A percentile compares a stretch with the other conserved stretches of the same genome.
Conservation (phyloP, 1,284 basidiomycete species). For the Ustilago cynodontis region DNA sequence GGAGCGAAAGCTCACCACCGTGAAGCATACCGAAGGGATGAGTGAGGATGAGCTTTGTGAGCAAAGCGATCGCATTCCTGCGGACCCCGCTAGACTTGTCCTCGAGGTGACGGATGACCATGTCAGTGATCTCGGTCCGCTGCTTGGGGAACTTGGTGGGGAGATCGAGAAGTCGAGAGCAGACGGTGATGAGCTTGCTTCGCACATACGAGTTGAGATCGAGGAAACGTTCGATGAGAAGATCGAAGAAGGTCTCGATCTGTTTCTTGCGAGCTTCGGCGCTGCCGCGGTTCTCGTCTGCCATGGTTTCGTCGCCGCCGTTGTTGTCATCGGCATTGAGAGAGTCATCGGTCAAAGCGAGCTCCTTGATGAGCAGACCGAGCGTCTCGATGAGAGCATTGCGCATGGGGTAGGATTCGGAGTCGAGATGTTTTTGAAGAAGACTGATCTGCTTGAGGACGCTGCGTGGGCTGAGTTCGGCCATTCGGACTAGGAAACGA, state of each 20-base stretch:
- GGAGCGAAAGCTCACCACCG: slow-evolving; percentile 82
- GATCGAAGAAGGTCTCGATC: slow-evolving; percentile 83
- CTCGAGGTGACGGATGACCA: slow-evolving; percentile 83
- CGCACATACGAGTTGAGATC: slow-evolving; percentile 93
- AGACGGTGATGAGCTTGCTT: slow-evolving; percentile 83
- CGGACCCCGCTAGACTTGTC: slow-evolving; percentile 92
- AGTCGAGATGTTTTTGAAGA: slow-evolving; percentile 86
- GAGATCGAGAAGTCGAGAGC: slow-evolving; percentile 79
- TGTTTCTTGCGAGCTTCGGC: slow-evolving; percentile 80
- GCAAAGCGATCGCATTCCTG: slow-evolving; percentile 83
- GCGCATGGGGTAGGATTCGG: slow-evolving; percentile 96
- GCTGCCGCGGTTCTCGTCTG: slow-evolving; percentile 55
- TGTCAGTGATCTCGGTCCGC: slow-evolving; percentile 80
- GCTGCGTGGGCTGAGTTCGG: slow-evolving; percentile 84
- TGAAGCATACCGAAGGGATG: slow-evolving; percentile 90
- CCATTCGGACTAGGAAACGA: slow-evolving; percentile 84
- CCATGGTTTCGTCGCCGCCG: slow-evolving; percentile 22
- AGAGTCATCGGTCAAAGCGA: slow-evolving; percentile 59
- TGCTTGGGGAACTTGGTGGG: slow-evolving; percentile 88
- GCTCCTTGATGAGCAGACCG: slow-evolving; percentile 71
- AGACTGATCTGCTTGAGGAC: slow-evolving; percentile 91
- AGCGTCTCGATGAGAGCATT: slow-evolving; percentile 71
- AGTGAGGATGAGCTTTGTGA: slow-evolving; percentile 83
- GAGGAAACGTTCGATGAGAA: slow-evolving; percentile 86
- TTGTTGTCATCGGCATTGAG: slow-evolving; percentile 36